A percentile compares a stretch with the other conserved stretches of the same genome.
Evolutionary conservation across 495 filamentous ascomycete genomes (phyloP).

Genomic region (Penicillium taxi): DNA sequence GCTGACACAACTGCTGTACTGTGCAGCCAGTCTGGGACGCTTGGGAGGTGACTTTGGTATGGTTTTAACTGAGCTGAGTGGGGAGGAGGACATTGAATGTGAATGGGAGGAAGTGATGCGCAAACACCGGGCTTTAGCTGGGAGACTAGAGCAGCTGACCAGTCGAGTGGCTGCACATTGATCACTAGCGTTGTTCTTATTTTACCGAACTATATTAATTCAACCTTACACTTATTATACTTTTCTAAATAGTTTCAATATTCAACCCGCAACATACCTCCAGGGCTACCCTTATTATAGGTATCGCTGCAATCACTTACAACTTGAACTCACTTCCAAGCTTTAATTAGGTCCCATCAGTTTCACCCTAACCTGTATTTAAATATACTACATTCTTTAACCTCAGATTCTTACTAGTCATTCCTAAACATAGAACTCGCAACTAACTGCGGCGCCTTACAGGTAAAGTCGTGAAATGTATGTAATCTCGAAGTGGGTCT

Average conservation of each 20-base stretch:
- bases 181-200: background rate
- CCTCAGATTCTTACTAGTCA: too few relatives aligned
- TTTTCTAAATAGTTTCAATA: background rate
- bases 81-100: constrained; percentile 42
- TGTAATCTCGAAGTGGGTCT: constrained; percentile 6
- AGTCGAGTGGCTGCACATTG: constrained; percentile 20
- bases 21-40: constrained; percentile 84
- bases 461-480: constrained; percentile 1
- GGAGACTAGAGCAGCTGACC: constrained; percentile 75
- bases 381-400: too few relatives aligned
- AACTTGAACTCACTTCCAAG: too few relatives aligned
- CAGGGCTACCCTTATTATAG: too few relatives aligned
- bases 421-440: too few relatives aligned
- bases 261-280: too few relatives aligned
- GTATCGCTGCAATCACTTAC: too few relatives aligned
- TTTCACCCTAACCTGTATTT: too few relatives aligned
- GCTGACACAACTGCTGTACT: constrained; percentile 91
- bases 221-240: background rate
- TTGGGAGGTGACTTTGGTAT: constrained; percentile 90
- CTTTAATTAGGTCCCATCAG: too few relatives aligned
- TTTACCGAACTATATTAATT: background rate
- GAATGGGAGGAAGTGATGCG: constrained; percentile 90
- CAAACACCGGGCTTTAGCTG: constrained; percentile 80
- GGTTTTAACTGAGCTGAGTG: constrained; percentile 63
- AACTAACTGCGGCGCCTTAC: too few relatives aligned